phyloP scores from a whole-genome alignment of 345 rosid genomes.

The Linum trigynum region DNA sequence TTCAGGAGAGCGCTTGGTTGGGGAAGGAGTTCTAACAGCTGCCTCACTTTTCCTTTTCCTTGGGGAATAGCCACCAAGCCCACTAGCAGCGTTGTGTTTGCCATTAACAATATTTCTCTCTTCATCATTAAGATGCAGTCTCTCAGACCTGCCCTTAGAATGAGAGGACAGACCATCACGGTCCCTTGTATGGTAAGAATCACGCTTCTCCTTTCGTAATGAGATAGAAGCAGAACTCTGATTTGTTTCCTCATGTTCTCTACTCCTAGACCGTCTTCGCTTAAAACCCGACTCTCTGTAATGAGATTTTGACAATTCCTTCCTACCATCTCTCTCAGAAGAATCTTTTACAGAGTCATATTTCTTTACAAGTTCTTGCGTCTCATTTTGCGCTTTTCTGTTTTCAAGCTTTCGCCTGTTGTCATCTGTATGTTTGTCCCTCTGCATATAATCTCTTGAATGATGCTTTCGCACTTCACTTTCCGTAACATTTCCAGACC shows the following conservation, averaged over 20 bases:
- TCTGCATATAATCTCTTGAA: constrained; percentile 36
- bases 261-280: constrained; percentile 65
- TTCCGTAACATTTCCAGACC: constrained; percentile 23
- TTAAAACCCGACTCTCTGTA: constrained; percentile 40
- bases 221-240: constrained; percentile 50
- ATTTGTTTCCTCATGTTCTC: constrained; percentile 40
- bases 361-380: constrained; percentile 34
- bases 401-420: constrained; percentile 34
- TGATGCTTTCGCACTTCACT: constrained; percentile 35
- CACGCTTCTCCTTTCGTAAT: constrained; percentile 38
- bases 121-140: constrained; percentile 37
- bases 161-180: constrained; percentile 33
- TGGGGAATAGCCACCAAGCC: constrained; percentile 94
- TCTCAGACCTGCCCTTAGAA: constrained; percentile 40
- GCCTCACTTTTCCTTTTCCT: constrained; percentile 69
- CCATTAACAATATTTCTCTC: constrained; percentile 33
- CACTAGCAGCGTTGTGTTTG: constrained; percentile 46
- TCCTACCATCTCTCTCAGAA: constrained; percentile 41
- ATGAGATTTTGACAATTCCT: constrained; percentile 41
- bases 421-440: constrained; percentile 30
- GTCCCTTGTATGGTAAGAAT: constrained; percentile 33
- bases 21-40: constrained; percentile 60
- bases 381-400: constrained; percentile 39
- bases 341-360: constrained; percentile 42
- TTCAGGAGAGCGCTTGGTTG: constrained; percentile 53